These are phyloP conservation scores for Austroboletus eburneus DNA, from an alignment of 768 basidiomycete species.

Conservation along the genomic window DNA sequence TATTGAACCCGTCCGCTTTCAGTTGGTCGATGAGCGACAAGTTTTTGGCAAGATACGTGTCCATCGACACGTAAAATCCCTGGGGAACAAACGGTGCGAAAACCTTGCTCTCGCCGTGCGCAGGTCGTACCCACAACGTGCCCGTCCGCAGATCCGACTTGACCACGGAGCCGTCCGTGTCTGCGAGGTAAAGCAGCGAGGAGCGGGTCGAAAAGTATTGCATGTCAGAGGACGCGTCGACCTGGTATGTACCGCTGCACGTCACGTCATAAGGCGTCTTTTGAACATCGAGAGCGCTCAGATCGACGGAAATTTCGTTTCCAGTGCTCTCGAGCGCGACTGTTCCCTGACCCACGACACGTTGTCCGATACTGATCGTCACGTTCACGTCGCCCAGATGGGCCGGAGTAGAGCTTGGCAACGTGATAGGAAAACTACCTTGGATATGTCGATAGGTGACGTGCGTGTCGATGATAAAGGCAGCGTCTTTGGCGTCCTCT, in stretches of 20 bases:
- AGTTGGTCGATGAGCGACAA: conserved; percentile 50
- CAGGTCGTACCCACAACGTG: conserved; percentile 38
- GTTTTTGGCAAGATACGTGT: conserved; percentile 49
- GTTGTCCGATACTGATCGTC: conserved; percentile 28
- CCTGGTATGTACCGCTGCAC: conserved; percentile 32
- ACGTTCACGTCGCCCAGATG: conserved; percentile 20
- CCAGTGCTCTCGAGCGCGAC: conserved; percentile 39
- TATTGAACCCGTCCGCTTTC: conserved; percentile 48
- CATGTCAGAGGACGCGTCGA: background rate
- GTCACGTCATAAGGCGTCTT: conserved; percentile 29
- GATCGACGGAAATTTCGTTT: conserved; percentile 32
- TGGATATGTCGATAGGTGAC: conserved; percentile 34
- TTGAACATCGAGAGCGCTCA: conserved; percentile 28
- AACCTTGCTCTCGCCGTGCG: conserved; percentile 11
- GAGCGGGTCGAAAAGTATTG: conserved; percentile 32
- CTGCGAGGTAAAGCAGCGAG: conserved; percentile 40
- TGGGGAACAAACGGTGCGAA: conserved; percentile 54
- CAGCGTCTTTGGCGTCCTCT: conserved; percentile 29
- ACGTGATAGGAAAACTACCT: conserved; percentile 32
- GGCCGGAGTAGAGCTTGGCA: conserved; percentile 4
- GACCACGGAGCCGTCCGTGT: conserved; percentile 36
- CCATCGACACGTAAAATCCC: conserved; percentile 69
- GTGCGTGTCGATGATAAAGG: conserved; percentile 37
- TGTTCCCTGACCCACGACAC: conserved; percentile 17
- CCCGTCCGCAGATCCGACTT: conserved; percentile 48